Evolutionary conservation across 805 yeast species (phyloP).

Genomic region (Cyberlindnera japonica): DNA sequence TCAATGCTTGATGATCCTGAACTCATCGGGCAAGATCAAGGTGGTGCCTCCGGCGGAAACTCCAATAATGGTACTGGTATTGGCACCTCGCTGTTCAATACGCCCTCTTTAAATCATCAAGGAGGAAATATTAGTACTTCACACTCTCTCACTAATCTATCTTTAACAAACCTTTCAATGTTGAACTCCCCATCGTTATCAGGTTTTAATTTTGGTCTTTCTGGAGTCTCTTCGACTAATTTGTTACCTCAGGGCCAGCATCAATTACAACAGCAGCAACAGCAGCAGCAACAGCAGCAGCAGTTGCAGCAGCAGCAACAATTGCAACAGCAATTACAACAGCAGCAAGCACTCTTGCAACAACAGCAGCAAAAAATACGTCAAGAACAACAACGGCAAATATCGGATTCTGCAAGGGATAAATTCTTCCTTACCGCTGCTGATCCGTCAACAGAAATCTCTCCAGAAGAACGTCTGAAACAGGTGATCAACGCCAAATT

Average conservation of each 20-base stretch:
- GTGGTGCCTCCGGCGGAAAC: background rate
- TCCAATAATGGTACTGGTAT: background rate
- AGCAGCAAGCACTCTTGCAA: conserved; percentile 11
- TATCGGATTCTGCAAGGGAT: conserved; percentile 75
- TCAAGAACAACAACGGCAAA: conserved; percentile 20
- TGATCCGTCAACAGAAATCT: conserved; percentile 90
- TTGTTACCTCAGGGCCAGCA: conserved; percentile 9
- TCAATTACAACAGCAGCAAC: conserved; percentile 10
- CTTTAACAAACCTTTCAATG: conserved; percentile 22
- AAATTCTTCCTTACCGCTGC: conserved; percentile 95
- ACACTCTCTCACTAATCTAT: conserved; percentile 27
- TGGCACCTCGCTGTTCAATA: conserved; percentile 9
- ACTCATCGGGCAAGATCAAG: conserved; percentile 39
- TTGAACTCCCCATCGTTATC: conserved; percentile 24
- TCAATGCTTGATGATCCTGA: conserved; percentile 89
- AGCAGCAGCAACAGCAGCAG: conserved; percentile 6
- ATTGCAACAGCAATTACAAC: conserved; percentile 10
- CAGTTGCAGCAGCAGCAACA: conserved; percentile 12
- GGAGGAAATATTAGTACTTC: conserved; percentile 18
- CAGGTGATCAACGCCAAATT: conserved; percentile 92
- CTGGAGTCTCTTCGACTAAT: conserved; percentile 10
- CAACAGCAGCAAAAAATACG: conserved; percentile 12
- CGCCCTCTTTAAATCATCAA: conserved; percentile 6
- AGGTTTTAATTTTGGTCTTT: conserved; percentile 11
- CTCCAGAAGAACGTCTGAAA: conserved; percentile 89